These are phyloP conservation scores for Solanum hybrid DNA, from an alignment of 305 asterid species.

Conservation along the genomic window DNA sequence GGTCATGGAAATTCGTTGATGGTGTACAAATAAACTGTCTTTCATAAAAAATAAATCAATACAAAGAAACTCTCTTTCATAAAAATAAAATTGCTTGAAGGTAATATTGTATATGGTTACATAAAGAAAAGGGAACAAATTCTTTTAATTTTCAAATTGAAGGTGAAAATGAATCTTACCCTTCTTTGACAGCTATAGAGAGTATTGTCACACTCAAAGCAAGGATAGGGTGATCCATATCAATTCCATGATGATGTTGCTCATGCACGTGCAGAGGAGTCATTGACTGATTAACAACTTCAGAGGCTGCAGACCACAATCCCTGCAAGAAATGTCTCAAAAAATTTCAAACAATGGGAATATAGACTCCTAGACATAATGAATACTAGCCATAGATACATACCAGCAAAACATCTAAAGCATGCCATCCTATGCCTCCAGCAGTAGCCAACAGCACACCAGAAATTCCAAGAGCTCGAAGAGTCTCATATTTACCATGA, in stretches of 20 bases:
- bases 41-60: not conserved
- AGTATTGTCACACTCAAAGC: slow-evolving; percentile 75
- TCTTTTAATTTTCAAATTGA: not conserved
- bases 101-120: not conserved
- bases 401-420: slow-evolving; percentile 67
- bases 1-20: not conserved
- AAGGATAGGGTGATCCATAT: slow-evolving; percentile 82
- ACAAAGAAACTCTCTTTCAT: not conserved
- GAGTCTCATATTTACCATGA: slow-evolving; percentile 94
- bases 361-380: not conserved
- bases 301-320: slow-evolving; percentile 55
- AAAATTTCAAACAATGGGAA: not conserved
- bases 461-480: slow-evolving; percentile 90
- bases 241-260: slow-evolving; percentile 71
- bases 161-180: slow-evolving; percentile 35
- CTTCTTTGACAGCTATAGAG: slow-evolving; percentile 89
- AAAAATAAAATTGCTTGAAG: not conserved
- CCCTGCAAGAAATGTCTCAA: slow-evolving; percentile 37
- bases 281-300: slow-evolving; percentile 46
- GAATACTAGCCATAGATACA: not conserved
- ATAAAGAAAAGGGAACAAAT: not conserved
- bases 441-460: slow-evolving; percentile 77
- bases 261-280: slow-evolving; percentile 38
- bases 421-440: slow-evolving; percentile 96
- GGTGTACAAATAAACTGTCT: not conserved